These are phyloP conservation scores for Chenopodium berlandieri DNA, from an alignment of 148 eudicot genomes.

Conservation along the genomic window DNA sequence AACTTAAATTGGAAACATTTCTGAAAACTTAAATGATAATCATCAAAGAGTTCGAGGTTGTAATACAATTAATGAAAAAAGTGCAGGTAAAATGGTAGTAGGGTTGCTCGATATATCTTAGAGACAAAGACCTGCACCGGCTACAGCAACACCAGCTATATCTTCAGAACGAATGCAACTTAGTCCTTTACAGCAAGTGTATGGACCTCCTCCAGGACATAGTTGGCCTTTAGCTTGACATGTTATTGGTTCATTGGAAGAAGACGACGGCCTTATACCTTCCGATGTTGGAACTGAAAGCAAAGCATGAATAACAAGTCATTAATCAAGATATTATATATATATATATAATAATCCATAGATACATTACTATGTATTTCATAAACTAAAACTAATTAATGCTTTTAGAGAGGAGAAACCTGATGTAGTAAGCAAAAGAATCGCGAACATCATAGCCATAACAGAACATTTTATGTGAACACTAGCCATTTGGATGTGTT, in stretches of 20 bases:
- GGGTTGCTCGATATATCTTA: background rate
- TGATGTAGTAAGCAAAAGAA: slow-evolving; percentile 10
- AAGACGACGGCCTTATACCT: background rate
- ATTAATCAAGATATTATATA: too few species aligned
- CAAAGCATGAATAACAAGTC: background rate
- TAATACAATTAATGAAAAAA: background rate
- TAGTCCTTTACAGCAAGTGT: slow-evolving; percentile 7
- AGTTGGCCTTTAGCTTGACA: background rate
- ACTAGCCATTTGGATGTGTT: background rate
- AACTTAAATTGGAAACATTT: background rate
- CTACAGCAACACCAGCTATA: background rate
- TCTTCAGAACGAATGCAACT: background rate
- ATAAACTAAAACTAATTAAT: too few species aligned
- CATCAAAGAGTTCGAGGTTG: background rate
- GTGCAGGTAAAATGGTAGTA: background rate
- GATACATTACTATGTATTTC: too few species aligned
- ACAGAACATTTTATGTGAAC: background rate
- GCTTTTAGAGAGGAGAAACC: background rate
- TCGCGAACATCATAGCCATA: background rate
- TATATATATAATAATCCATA: too few species aligned
- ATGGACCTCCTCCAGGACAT: background rate
- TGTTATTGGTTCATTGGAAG: background rate
- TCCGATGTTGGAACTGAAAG: background rate
- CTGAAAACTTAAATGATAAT: background rate
- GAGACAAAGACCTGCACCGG: background rate